Evolutionary conservation across 129 eudicot species (phyloP).

Genomic region (Flaveria trinervia): DNA sequence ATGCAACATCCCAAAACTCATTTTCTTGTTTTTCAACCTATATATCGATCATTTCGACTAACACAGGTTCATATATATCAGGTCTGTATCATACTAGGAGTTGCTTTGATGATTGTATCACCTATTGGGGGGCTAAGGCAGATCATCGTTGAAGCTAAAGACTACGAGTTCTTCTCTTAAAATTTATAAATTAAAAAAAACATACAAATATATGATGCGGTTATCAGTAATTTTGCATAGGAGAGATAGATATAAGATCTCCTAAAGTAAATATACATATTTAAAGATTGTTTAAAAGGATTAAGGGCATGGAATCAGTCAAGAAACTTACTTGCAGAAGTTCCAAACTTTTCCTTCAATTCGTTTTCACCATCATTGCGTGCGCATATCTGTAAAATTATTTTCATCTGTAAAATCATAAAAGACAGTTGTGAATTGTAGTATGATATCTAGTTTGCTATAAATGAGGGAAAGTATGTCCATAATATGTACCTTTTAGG

Average conservation of each 20-base stretch:
- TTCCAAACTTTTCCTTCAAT: slow-evolving; percentile 13
- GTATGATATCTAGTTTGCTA: not conserved
- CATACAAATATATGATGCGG: slow-evolving; percentile 14
- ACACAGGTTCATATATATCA: slow-evolving; percentile 22
- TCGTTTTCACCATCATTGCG: not conserved
- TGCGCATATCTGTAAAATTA: slow-evolving; percentile 16
- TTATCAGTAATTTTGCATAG: slow-evolving; percentile 1
- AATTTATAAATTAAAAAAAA: not conserved
- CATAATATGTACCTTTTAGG: not conserved
- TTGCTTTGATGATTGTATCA: slow-evolving; percentile 57
- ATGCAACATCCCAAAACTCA: slow-evolving; percentile 13
- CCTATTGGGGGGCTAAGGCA: slow-evolving; percentile 78
- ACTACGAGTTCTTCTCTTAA: slow-evolving; percentile 58
- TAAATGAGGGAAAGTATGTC: not conserved
- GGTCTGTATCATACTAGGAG: slow-evolving; percentile 69
- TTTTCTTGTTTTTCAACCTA: slow-evolving; percentile 8
- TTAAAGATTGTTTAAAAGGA: slow-evolving; percentile 19
- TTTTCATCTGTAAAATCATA: slow-evolving; percentile 14
- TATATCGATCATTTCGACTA: not conserved
- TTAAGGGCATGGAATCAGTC: slow-evolving; percentile 17
- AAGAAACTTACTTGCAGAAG: slow-evolving; percentile 22
- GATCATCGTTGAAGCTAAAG: slow-evolving; percentile 66
- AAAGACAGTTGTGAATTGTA: slow-evolving; percentile 2
- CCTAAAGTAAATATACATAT: not conserved
- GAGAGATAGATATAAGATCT: not conserved